A percentile compares a stretch with the other conserved stretches of the same genome.
phyloP scores from a whole-genome alignment of 1,284 basidiomycete genomes.

The Naganishia cerealis region DNA sequence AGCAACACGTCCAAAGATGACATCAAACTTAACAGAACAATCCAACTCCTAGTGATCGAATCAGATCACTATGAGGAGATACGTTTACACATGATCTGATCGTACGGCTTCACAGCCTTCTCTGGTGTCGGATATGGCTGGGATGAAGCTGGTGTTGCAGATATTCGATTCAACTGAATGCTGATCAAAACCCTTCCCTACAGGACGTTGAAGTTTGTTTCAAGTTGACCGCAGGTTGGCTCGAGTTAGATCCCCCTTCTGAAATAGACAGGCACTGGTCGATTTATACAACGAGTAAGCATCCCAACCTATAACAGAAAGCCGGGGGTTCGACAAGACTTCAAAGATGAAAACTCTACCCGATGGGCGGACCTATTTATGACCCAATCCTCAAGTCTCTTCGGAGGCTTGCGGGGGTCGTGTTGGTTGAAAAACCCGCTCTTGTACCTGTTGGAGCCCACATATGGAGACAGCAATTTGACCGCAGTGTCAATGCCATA shows the following conservation, averaged over 20 bases:
- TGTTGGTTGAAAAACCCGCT: no score
- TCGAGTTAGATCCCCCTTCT: not conserved
- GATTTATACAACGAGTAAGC: conserved; percentile 10
- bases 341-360: conserved; percentile 33
- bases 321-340: not conserved
- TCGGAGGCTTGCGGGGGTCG: conserved; percentile 31
- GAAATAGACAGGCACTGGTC: not conserved
- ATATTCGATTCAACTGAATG: not conserved
- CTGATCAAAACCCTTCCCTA: not conserved
- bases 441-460: no score
- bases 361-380: conserved; percentile 37
- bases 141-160: not conserved
- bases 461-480: no score
- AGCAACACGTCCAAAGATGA: conserved; percentile 24
- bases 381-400: conserved; percentile 34
- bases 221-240: not conserved
- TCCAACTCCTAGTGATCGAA: conserved; percentile 33
- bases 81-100: conserved; percentile 35
- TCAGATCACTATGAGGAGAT: conserved; percentile 31
- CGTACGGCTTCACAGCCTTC: not conserved
- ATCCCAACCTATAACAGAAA: not conserved
- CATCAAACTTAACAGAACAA: conserved; percentile 34
- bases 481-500: no score
- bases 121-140: not conserved
- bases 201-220: not conserved